phyloP scores from a whole-genome alignment of 169 alveolate genomes.

The Plasmodium gonderi region DNA sequence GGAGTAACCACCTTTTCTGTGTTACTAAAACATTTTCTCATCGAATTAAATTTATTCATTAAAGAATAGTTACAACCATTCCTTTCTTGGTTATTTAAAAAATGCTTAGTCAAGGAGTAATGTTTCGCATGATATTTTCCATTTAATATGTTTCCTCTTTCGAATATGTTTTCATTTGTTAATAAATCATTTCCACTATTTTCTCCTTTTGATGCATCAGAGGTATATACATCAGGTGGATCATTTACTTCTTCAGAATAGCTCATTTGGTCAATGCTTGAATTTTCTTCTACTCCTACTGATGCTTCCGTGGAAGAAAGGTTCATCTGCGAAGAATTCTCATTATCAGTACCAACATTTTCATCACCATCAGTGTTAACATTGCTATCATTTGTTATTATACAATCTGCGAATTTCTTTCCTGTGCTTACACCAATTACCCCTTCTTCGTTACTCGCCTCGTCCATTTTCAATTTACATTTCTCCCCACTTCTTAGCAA shows the following conservation, averaged over 20 bases:
- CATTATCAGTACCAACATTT: not conserved
- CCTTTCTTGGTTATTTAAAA: constrained; percentile 10
- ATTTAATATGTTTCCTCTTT: not conserved
- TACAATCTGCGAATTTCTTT: too few species aligned
- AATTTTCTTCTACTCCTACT: not conserved
- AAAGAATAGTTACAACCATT: not conserved
- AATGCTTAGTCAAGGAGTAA: constrained; percentile 11
- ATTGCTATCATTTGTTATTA: not conserved
- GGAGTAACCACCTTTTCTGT: not conserved
- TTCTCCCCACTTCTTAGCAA: not conserved
- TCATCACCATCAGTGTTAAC: not conserved
- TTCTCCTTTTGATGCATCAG: not conserved
- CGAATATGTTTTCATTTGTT: not conserved
- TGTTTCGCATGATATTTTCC: not conserved
- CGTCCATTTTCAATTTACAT: not conserved
- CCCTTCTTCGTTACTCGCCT: too few species aligned
- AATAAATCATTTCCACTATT: not conserved
- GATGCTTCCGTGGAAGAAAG: constrained; percentile 24
- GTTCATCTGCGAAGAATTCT: not conserved
- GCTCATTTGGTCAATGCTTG: not conserved
- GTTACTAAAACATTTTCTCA: constrained; percentile 38
- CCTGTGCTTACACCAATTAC: too few species aligned
- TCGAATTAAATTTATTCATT: not conserved
- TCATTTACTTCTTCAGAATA: not conserved
- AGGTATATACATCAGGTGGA: not conserved